Conservation (phyloP, 1,284 basidiomycete genomes). For the Bjerkandera adusta region DNA sequence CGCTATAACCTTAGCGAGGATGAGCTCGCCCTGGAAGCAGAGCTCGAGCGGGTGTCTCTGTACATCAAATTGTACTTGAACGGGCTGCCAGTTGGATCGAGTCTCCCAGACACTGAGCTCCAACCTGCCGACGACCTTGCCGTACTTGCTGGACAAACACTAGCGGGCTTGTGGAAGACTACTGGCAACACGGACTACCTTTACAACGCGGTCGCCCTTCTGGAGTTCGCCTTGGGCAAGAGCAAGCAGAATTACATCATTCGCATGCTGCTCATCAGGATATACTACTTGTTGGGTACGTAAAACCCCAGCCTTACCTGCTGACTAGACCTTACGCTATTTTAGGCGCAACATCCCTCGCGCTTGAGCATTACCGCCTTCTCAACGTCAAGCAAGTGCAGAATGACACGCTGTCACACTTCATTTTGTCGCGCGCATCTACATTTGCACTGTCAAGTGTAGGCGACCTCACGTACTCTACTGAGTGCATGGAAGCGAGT, state of each 20-base stretch:
- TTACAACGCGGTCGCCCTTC: constrained; percentile 56
- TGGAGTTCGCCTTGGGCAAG: constrained; percentile 71
- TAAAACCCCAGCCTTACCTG: constrained; percentile 8
- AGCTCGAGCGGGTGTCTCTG: constrained; percentile 46
- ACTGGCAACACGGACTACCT: constrained; percentile 56
- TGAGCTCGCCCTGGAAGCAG: constrained; percentile 53
- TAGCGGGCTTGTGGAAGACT: constrained; percentile 63
- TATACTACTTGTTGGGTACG: constrained; percentile 78
- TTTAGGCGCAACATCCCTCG: constrained; percentile 64
- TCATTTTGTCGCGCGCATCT: constrained; percentile 74
- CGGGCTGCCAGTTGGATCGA: constrained; percentile 62
- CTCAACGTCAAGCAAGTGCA: constrained; percentile 82
- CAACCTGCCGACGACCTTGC: constrained; percentile 87
- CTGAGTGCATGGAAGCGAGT: constrained; percentile 73
- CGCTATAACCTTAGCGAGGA: constrained; percentile 52
- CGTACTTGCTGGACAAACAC: constrained; percentile 68
- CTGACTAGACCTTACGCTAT: neutral
- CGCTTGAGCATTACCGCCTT: constrained; percentile 72
- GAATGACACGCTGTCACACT: constrained; percentile 81
- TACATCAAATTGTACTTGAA: constrained; percentile 63
- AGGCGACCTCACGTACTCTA: constrained; percentile 67
- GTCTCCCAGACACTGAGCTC: constrained; percentile 73
- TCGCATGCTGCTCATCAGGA: constrained; percentile 69
- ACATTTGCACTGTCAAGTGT: constrained; percentile 72
- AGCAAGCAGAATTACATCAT: constrained; percentile 79